Conservation (phyloP, 1,139 yeast genomes). For the Scheffersomyces insectosa region DNA sequence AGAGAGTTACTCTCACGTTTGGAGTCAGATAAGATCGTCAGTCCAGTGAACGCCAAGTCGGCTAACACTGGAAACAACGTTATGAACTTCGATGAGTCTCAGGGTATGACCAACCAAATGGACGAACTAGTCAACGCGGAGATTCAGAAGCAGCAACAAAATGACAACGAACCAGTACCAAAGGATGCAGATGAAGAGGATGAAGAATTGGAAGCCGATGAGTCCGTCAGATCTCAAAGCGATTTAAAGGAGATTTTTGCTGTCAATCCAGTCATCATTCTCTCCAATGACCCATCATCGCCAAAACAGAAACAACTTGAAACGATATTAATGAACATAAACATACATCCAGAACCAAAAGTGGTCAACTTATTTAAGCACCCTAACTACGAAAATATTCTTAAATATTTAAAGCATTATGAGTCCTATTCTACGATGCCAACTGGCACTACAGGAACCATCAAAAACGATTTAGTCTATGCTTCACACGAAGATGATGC, state of each 20-base stretch:
- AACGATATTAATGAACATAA: constrained; percentile 19
- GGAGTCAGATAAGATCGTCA: constrained; percentile 3
- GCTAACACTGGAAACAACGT: background rate
- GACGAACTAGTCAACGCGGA: background rate
- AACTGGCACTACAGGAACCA: constrained; percentile 3
- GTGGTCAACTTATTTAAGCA: constrained; percentile 31
- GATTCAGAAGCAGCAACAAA: background rate
- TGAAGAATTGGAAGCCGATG: background rate
- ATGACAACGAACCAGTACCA: background rate
- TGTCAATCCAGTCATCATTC: constrained; percentile 26
- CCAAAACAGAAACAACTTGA: constrained; percentile 22
- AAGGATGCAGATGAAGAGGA: constrained; percentile 1
- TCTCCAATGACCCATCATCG: constrained; percentile 18
- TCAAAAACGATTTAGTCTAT: constrained; percentile 11
- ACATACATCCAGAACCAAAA: constrained; percentile 35
- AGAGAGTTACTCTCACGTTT: background rate
- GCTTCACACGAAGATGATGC: constrained; percentile 6
- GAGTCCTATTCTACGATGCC: constrained; percentile 6
- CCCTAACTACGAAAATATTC: constrained; percentile 28
- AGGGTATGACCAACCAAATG: background rate
- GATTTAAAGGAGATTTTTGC: constrained; percentile 34
- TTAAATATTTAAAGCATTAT: constrained; percentile 26
- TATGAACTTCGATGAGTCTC: background rate
- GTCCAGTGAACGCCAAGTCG: background rate
- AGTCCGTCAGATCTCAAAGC: constrained; percentile 12